Evolutionary conservation across 2,329 filamentous ascomycete genomes (phyloP).

Genomic region (Microcyclospora tardicrescens): DNA sequence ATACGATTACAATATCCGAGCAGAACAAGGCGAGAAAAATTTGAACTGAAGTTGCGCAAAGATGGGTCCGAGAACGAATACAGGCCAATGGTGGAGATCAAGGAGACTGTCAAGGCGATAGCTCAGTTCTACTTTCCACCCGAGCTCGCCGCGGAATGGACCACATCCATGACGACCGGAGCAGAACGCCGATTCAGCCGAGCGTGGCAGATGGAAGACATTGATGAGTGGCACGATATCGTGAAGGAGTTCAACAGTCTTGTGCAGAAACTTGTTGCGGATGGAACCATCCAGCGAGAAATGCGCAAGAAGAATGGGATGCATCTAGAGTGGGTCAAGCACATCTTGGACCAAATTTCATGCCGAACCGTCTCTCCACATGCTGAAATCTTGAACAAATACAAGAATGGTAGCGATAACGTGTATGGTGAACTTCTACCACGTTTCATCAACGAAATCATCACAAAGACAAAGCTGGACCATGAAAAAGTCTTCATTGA

Average conservation of each 20-base stretch:
- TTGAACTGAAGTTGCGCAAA: conserved; percentile 60
- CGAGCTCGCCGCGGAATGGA: conserved; percentile 46
- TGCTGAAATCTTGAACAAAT: conserved; percentile 70
- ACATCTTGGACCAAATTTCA: conserved; percentile 70
- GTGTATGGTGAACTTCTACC: conserved; percentile 89
- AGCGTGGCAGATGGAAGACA: conserved; percentile 53
- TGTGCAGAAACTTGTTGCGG: conserved; percentile 50
- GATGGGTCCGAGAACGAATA: conserved; percentile 42
- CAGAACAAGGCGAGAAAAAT: conserved; percentile 34
- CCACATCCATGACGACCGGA: conserved; percentile 60
- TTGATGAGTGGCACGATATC: conserved; percentile 55
- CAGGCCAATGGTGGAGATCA: conserved; percentile 48
- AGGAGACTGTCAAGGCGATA: conserved; percentile 44
- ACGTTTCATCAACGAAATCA: conserved; percentile 69
- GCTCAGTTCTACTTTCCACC: conserved; percentile 66
- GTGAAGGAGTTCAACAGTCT: conserved; percentile 66
- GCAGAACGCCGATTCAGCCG: conserved; percentile 66
- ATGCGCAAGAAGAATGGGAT: conserved; percentile 55
- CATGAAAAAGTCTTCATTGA: conserved; percentile 85
- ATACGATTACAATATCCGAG: conserved; percentile 73
- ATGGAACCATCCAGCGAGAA: conserved; percentile 59
- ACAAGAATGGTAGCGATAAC: conserved; percentile 82
- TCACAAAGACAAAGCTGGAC: conserved; percentile 64
- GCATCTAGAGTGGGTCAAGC: conserved; percentile 54
- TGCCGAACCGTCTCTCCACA: conserved; percentile 82